Evolutionary conservation across 2,329 filamentous ascomycete genomes (phyloP).

Genomic region (Bretziella fagacearum): DNA sequence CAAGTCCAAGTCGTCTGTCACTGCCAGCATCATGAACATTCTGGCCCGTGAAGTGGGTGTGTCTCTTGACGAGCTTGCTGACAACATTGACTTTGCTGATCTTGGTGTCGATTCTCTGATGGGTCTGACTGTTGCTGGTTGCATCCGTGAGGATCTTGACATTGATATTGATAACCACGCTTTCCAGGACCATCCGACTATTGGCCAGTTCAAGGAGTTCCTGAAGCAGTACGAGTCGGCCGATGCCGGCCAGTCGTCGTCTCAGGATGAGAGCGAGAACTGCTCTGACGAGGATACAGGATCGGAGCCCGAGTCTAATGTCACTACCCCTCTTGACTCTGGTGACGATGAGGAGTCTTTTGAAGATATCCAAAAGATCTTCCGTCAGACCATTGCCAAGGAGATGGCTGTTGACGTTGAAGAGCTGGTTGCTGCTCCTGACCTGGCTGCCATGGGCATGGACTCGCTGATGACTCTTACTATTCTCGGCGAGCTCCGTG

Average conservation of each 20-base stretch:
- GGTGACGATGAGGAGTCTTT: conserved; percentile 23
- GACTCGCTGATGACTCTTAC: conserved; percentile 42
- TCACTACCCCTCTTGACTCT: conserved; percentile 37
- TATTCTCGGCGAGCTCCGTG: conserved; percentile 36
- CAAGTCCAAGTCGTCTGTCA: conserved; percentile 26
- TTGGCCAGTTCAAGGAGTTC: conserved; percentile 34
- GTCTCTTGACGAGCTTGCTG: conserved; percentile 35
- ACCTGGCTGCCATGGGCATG: conserved; percentile 40
- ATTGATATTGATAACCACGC: conserved; percentile 35
- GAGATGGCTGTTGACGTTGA: conserved; percentile 57
- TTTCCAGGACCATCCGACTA: conserved; percentile 37
- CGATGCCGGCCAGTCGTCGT: conserved; percentile 17
- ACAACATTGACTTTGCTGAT: conserved; percentile 39
- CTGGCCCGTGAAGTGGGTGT: conserved; percentile 41
- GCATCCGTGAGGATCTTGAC: conserved; percentile 40
- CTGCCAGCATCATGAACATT: conserved; percentile 30
- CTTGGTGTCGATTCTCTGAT: conserved; percentile 47
- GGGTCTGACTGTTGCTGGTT: conserved; percentile 38
- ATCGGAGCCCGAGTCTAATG: conserved; percentile 30
- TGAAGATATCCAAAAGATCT: conserved; percentile 29
- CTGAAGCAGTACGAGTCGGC: conserved; percentile 23
- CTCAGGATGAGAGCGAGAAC: conserved; percentile 21
- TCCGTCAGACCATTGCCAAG: conserved; percentile 50
- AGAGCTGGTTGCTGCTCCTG: conserved; percentile 38
- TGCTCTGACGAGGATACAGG: conserved; percentile 30